These are phyloP conservation scores for Mucor ambiguus DNA, from an alignment of 371 early-diverging fungal genomes.

Conservation along the genomic window DNA sequence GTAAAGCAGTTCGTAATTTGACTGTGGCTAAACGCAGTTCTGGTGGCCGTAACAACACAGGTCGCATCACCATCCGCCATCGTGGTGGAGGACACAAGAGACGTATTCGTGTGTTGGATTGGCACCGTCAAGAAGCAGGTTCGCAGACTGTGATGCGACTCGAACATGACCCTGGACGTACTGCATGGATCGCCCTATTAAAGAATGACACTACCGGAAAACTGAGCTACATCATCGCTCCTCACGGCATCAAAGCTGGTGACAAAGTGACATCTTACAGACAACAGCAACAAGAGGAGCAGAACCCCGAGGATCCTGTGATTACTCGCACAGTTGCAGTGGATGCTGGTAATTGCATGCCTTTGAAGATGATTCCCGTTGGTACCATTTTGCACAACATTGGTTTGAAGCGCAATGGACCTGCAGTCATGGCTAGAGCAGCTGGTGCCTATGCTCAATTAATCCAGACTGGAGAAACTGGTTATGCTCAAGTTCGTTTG, in stretches of 20 bases:
- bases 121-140: conserved; percentile 76
- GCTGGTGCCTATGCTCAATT: conserved; percentile 94
- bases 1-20: conserved; percentile 80
- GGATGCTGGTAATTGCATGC: conserved; percentile 91
- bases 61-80: conserved; percentile 91
- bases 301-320: conserved; percentile 12
- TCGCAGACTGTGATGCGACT: conserved; percentile 85
- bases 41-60: conserved; percentile 92
- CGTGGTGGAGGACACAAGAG: conserved; percentile 96
- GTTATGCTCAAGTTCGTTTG: conserved; percentile 88
- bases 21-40: conserved; percentile 82
- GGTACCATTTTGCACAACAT: conserved; percentile 92
- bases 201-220: conserved; percentile 75
- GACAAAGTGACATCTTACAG: conserved; percentile 51
- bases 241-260: conserved; percentile 77
- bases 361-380: conserved; percentile 88
- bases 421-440: conserved; percentile 83
- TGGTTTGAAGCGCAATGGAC: conserved; percentile 79
- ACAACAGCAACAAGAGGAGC: conserved; percentile 7
- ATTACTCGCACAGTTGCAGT: conserved; percentile 74
- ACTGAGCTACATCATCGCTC: conserved; percentile 86
- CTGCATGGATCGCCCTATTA: conserved; percentile 91
- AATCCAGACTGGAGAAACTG: conserved; percentile 75
- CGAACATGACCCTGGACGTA: conserved; percentile 95
- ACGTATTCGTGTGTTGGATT: conserved; percentile 88